Percentiles rank a stretch among this genome's conserved stretches.
phyloP scores from a whole-genome alignment of 352 stramenopile species.

The Phytophthora aleatoria region DNA sequence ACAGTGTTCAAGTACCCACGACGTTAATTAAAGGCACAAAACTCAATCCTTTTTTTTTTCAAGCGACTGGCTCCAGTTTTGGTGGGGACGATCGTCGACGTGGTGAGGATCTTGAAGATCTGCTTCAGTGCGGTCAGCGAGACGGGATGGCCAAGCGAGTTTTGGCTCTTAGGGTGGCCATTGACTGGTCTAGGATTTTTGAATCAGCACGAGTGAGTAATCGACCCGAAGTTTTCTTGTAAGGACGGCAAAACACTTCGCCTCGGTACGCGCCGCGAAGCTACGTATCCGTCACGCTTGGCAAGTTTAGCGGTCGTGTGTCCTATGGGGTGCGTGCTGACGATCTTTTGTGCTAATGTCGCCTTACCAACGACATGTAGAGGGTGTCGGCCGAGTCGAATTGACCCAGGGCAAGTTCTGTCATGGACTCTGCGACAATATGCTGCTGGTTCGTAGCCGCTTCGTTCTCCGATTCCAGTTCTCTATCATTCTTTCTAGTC shows the following conservation, averaged over 20 bases:
- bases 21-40: no score
- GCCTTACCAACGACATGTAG: conserved; percentile 17
- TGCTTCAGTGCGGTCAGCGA: conserved; percentile 91
- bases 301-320: conserved; percentile 58
- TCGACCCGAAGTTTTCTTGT: conserved; percentile 38
- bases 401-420: conserved; percentile 10
- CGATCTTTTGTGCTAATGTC: conserved; percentile 74
- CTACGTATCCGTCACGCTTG: conserved; percentile 53
- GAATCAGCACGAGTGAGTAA: conserved; percentile 68
- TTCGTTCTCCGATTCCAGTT: no score
- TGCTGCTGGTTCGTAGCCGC: no score
- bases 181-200: conserved; percentile 44
- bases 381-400: conserved; percentile 27
- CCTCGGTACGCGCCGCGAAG: conserved; percentile 62
- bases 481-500: no score
- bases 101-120: conserved; percentile 11
- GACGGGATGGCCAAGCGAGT: conserved; percentile 58
- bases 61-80: not conserved
- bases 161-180: conserved; percentile 13
- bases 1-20: no score
- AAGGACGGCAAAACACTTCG: conserved; percentile 45
- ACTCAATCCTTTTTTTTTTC: no score
- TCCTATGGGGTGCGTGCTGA: conserved; percentile 80
- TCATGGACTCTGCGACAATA: conserved; percentile 14
- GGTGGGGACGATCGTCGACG: conserved; percentile 12